Percentiles rank a stretch among this genome's conserved stretches.
phyloP scores from a whole-genome alignment of 768 basidiomycete genomes.

The Xanthoconium stramineum region DNA sequence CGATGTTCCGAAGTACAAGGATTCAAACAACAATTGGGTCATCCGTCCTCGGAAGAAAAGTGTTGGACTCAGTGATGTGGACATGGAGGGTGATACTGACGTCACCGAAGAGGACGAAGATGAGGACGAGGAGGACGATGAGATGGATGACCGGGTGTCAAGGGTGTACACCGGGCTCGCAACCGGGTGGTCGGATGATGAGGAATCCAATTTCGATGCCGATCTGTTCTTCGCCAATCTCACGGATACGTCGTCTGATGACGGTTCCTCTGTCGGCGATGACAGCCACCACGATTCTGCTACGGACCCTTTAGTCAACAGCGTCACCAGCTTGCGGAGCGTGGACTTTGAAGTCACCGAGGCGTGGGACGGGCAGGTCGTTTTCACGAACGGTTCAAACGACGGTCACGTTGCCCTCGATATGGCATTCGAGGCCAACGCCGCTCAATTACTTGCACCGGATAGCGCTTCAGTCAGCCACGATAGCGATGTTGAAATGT shows the following conservation, averaged over 20 bases:
- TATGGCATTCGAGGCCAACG: conserved; percentile 66
- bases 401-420: conserved; percentile 55
- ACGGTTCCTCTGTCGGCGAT: conserved; percentile 39
- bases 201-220: conserved; percentile 76
- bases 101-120: conserved; percentile 61
- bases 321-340: conserved; percentile 35
- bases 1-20: conserved; percentile 41
- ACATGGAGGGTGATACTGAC: conserved; percentile 61
- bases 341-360: conserved; percentile 60
- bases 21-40: conserved; percentile 57
- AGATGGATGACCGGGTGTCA: conserved; percentile 42
- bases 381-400: conserved; percentile 62
- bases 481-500: conserved; percentile 51
- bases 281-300: conserved; percentile 41
- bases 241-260: conserved; percentile 49
- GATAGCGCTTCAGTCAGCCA: conserved; percentile 47
- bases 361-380: conserved; percentile 72
- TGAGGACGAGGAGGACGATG: conserved; percentile 45
- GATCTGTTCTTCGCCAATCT: conserved; percentile 83
- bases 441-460: conserved; percentile 48
- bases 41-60: conserved; percentile 68
- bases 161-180: conserved; percentile 59
- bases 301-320: conserved; percentile 22
- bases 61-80: conserved; percentile 59
- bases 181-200: conserved; percentile 77